A percentile compares a stretch with the other conserved stretches of the same genome.
Evolutionary conservation across 1,284 basidiomycete species (phyloP).

Genomic region (Trichosporon coremiiforme): DNA sequence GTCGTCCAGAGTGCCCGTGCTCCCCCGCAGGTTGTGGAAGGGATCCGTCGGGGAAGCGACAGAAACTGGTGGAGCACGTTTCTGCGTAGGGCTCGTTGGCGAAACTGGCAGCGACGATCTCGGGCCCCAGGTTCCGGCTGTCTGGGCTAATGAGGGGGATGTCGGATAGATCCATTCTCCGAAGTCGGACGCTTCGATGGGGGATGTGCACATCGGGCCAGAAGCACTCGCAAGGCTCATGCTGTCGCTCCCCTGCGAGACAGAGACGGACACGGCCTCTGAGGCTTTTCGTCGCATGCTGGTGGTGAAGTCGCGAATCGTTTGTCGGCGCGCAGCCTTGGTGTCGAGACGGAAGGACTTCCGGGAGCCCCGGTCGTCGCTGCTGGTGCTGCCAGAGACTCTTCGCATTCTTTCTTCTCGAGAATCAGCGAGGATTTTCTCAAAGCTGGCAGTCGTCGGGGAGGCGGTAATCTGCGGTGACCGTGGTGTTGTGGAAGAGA

Average conservation of each 20-base stretch:
- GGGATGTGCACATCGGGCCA: neutral
- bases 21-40: conserved; percentile 16
- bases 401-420: conserved; percentile 13
- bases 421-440: neutral
- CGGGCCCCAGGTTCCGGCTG: conserved; percentile 7
- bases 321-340: conserved; percentile 2
- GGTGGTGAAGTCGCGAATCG: conserved; percentile 8
- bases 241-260: conserved; percentile 9
- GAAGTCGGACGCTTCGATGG: conserved; percentile 14
- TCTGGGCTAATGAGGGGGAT: neutral
- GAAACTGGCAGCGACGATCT: neutral
- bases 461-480: neutral
- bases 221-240: conserved; percentile 2
- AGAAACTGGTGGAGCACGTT: neutral
- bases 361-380: conserved; percentile 8
- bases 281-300: conserved; percentile 15
- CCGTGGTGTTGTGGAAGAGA: neutral
- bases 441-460: conserved; percentile 1
- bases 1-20: conserved; percentile 15
- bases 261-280: neutral
- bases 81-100: neutral
- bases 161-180: conserved; percentile 13
- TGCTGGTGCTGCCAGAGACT: conserved; percentile 7
- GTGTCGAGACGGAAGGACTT: conserved; percentile 14
- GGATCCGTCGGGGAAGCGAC: neutral